Conservation (phyloP, 495 filamentous ascomycete genomes). For the Platismatia glauca region DNA sequence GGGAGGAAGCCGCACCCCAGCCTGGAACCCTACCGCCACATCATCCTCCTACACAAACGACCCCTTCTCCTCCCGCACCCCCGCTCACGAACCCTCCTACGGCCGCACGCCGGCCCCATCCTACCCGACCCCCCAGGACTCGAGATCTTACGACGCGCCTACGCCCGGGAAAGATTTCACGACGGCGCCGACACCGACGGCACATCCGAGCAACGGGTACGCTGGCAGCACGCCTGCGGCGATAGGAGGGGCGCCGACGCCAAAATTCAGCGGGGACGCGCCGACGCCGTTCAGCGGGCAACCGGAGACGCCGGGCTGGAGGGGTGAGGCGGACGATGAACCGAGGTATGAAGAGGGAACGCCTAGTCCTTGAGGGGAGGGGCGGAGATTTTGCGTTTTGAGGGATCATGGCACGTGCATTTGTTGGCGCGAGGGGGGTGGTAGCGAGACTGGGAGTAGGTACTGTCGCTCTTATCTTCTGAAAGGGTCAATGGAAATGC, state of each 20-base stretch:
- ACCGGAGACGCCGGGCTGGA: constrained; percentile 55
- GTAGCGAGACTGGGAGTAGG: background rate
- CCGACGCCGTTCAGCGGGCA: constrained; percentile 71
- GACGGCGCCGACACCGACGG: constrained; percentile 40
- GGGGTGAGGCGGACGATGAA: constrained; percentile 43
- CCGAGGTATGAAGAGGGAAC: constrained; percentile 49
- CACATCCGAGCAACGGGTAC: constrained; percentile 11
- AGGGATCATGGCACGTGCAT: background rate
- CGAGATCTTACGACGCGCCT: constrained; percentile 56
- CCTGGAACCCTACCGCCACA: constrained; percentile 38
- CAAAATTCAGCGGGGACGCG: constrained; percentile 49
- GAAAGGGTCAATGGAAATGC: background rate
- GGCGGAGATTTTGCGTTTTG: background rate
- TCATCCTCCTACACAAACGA: constrained; percentile 28
- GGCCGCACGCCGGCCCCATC: constrained; percentile 44
- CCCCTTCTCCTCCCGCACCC: constrained; percentile 41
- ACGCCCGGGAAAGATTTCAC: constrained; percentile 61
- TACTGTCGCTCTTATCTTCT: background rate
- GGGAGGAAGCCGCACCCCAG: constrained; percentile 36
- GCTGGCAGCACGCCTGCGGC: constrained; percentile 59
- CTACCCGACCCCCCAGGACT: constrained; percentile 56
- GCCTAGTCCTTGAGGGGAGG: constrained; percentile 32
- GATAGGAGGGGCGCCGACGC: constrained; percentile 69
- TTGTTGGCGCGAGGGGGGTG: background rate
- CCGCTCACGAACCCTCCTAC: constrained; percentile 42